phyloP scores from a whole-genome alignment of 2,329 filamentous ascomycete species.

The Fusarium luffae region DNA sequence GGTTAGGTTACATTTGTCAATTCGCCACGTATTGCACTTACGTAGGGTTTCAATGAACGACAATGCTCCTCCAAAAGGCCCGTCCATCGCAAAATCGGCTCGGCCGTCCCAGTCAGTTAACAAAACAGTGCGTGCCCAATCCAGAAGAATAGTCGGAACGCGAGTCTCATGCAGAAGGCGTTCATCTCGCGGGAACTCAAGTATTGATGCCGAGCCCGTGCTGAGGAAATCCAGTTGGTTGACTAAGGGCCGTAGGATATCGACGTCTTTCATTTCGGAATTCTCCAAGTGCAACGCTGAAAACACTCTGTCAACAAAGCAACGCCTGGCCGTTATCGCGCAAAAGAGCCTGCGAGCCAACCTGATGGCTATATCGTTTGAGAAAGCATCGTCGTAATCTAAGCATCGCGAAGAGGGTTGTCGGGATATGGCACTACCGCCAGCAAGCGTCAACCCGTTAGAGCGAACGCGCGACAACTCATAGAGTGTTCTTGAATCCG shows the following conservation, averaged over 20 bases:
- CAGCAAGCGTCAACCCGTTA: conserved; percentile 62
- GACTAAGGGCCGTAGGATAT: conserved; percentile 62
- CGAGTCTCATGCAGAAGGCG: conserved; percentile 67
- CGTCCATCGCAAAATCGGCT: conserved; percentile 74
- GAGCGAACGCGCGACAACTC: conserved; percentile 71
- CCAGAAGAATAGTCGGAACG: conserved; percentile 68
- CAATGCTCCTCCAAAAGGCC: conserved; percentile 80
- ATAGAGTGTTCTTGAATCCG: conserved; percentile 60
- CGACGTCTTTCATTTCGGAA: conserved; percentile 46
- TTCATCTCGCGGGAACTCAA: conserved; percentile 63
- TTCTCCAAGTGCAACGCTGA: conserved; percentile 52
- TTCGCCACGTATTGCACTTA: conserved; percentile 55
- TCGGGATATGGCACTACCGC: conserved; percentile 57
- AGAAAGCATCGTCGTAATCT: conserved; percentile 72
- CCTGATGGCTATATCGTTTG: conserved; percentile 68
- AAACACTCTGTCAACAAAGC: conserved; percentile 59
- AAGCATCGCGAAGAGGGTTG: conserved; percentile 64
- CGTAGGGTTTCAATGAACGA: conserved; percentile 78
- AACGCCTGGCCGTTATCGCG: conserved; percentile 64
- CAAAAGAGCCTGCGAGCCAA: conserved; percentile 69
- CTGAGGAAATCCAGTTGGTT: conserved; percentile 65
- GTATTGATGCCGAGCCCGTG: conserved; percentile 55
- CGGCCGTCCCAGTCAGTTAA: conserved; percentile 84
- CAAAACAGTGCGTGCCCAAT: conserved; percentile 80
- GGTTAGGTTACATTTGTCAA: neutral